A percentile compares a stretch with the other conserved stretches of the same genome.
phyloP scores from a whole-genome alignment of 441 rosid genomes.

The Euphorbia celastroides region DNA sequence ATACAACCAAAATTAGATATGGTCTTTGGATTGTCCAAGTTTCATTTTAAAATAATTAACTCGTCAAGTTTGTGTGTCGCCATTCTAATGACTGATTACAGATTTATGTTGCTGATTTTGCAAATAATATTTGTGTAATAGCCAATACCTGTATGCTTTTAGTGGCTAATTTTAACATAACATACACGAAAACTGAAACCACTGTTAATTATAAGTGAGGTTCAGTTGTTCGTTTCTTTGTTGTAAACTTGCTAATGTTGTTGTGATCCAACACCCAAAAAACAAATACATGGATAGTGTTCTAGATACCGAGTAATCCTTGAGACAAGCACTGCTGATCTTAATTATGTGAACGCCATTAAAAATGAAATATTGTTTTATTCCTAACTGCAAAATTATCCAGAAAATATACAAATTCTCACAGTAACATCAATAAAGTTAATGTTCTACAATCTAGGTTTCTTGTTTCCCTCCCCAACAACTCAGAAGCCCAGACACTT shows the following conservation, averaged over 20 bases:
- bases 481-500: neutral
- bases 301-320: neutral
- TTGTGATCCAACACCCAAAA: neutral
- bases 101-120: no score
- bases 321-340: neutral
- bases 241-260: no score
- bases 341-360: no score
- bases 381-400: neutral
- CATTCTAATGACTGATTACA: neutral
- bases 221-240: neutral
- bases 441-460: neutral
- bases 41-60: no score
- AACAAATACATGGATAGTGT: neutral
- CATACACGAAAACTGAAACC: neutral
- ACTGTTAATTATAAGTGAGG: no score
- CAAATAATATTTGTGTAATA: neutral
- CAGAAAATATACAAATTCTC: neutral
- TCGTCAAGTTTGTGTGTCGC: no score
- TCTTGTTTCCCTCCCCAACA: neutral
- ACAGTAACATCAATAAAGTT: neutral
- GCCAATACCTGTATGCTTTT: neutral
- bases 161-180: neutral
- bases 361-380: neutral
- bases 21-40: no score
- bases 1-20: no score